Conservation (phyloP, 2,329 filamentous ascomycete genomes). For the Phaeoacremonium minimum region DNA sequence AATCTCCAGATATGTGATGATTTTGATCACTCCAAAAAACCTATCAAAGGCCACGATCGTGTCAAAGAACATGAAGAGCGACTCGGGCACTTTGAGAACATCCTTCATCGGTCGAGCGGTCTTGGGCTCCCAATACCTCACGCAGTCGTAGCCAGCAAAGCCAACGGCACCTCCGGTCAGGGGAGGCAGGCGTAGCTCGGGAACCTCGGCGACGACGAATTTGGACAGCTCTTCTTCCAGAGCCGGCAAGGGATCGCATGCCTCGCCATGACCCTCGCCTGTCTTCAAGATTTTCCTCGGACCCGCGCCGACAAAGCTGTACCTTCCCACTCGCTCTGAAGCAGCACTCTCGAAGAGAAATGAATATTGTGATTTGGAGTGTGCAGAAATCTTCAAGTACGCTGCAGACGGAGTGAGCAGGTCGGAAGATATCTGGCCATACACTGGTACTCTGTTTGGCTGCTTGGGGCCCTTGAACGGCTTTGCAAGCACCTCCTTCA, state of each 20-base stretch:
- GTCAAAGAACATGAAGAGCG: conserved; percentile 94
- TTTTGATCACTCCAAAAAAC: conserved; percentile 88
- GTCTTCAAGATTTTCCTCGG: conserved; percentile 78
- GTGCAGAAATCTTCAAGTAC: conserved; percentile 83
- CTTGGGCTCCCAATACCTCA: conserved; percentile 96
- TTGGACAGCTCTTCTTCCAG: conserved; percentile 78
- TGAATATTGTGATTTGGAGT: conserved; percentile 72
- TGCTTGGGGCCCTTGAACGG: conserved; percentile 26
- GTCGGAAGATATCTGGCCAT: conserved; percentile 81
- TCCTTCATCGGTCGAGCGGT: conserved; percentile 88
- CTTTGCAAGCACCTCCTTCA: conserved; percentile 35
- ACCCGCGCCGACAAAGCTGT: conserved; percentile 89
- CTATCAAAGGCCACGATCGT: conserved; percentile 93
- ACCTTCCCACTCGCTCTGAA: conserved; percentile 87
- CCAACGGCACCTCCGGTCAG: conserved; percentile 91
- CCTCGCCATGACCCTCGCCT: conserved; percentile 80
- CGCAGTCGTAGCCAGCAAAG: conserved; percentile 96
- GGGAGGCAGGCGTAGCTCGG: conserved; percentile 76
- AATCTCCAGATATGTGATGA: conserved; percentile 79
- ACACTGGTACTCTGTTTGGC: conserved; percentile 70
- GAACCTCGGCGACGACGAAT: conserved; percentile 77
- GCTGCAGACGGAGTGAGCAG: conserved; percentile 92
- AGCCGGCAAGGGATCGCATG: conserved; percentile 76
- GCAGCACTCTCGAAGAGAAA: conserved; percentile 96
- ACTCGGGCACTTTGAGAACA: conserved; percentile 83